Evolutionary conservation across 1,284 basidiomycete genomes (phyloP).

Genomic region (Exobasidium rhododendri): DNA sequence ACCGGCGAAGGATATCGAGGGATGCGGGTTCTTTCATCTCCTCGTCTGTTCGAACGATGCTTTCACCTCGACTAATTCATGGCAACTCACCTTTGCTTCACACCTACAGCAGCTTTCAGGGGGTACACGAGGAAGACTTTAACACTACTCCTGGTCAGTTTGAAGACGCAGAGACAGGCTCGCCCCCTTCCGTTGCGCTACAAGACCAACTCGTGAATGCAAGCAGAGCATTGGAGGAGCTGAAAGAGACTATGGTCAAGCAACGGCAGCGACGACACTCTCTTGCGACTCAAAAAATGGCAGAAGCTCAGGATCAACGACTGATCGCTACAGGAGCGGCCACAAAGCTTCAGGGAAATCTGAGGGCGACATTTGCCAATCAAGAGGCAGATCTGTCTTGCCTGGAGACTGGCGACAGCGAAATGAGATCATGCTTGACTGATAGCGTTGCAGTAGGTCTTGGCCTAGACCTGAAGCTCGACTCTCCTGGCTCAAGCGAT

Average conservation of each 20-base stretch:
- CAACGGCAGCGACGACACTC: neutral
- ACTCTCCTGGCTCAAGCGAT: too few species aligned
- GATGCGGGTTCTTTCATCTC: neutral
- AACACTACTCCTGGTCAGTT: neutral
- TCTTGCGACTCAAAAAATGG: neutral
- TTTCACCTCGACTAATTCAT: neutral
- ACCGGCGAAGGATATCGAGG: too few species aligned
- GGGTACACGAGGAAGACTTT: too few species aligned
- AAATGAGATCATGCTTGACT: neutral
- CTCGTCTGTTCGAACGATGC: neutral
- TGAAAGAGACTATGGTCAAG: neutral
- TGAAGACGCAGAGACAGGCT: neutral
- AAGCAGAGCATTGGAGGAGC: neutral
- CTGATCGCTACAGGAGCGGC: neutral
- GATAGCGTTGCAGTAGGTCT: neutral
- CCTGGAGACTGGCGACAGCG: neutral
- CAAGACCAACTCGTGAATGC: neutral
- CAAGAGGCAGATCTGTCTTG: neutral
- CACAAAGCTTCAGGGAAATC: neutral
- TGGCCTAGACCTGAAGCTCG: neutral
- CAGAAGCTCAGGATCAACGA: neutral
- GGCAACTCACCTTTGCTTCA: neutral
- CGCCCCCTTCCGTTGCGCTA: neutral
- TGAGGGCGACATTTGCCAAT: neutral
- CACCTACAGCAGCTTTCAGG: too few species aligned